Percentiles rank a stretch among this genome's conserved stretches.
Conservation (phyloP, 768 basidiomycete species). For the Rhizopogon rudus region DNA sequence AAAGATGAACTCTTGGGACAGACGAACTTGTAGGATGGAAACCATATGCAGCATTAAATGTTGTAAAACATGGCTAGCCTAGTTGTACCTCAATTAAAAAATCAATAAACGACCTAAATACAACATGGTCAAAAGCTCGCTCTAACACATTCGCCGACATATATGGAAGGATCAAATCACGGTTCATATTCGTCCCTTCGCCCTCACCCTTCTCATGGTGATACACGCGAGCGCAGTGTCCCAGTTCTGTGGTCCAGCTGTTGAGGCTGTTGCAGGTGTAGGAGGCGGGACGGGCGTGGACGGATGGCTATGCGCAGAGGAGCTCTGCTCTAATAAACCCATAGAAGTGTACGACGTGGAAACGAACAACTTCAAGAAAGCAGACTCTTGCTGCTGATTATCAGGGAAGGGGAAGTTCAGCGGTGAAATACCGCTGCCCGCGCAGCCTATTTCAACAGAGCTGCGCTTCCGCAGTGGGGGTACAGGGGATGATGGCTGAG, state of each 20-base stretch:
- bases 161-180: not conserved
- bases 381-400: conserved; percentile 34
- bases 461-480: conserved; percentile 42
- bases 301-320: conserved; percentile 8
- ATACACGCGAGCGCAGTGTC: conserved; percentile 21
- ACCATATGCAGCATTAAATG: not conserved
- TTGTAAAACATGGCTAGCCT: not conserved
- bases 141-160: not conserved
- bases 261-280: not conserved
- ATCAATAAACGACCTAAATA: conserved; percentile 1
- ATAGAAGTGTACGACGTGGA: conserved; percentile 46
- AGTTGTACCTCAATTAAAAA: not conserved
- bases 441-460: conserved; percentile 37
- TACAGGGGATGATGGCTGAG: conserved; percentile 29
- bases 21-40: not conserved
- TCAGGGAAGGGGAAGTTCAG: conserved; percentile 39
- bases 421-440: conserved; percentile 32
- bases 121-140: not conserved
- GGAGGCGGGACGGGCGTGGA: conserved; percentile 10
- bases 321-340: conserved; percentile 43
- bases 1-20: too few relatives aligned
- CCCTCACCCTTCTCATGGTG: not conserved
- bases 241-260: conserved; percentile 22
- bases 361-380: conserved; percentile 56
- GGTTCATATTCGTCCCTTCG: not conserved